Percentiles rank a stretch among this genome's conserved stretches.
These are phyloP conservation scores for Spirogloea muscicola DNA, from an alignment of 139 green algal genomes.

Conservation along the genomic window DNA sequence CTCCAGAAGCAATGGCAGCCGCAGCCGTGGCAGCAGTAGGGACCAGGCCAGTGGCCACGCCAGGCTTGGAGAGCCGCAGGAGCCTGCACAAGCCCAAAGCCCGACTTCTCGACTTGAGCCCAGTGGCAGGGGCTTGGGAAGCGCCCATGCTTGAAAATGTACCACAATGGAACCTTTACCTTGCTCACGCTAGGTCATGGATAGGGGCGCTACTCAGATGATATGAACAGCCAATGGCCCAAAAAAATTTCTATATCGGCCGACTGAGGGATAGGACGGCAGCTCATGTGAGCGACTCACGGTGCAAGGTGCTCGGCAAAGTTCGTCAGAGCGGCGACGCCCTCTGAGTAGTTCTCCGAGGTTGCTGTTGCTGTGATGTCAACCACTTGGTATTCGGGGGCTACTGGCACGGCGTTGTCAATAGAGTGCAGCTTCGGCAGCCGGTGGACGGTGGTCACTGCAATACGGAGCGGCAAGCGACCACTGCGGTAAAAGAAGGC, in stretches of 20 bases:
- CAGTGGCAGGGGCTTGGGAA: not conserved
- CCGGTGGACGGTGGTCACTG: conserved; percentile 22
- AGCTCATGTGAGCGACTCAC: not conserved
- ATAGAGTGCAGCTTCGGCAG: conserved; percentile 19
- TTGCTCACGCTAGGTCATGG: not conserved
- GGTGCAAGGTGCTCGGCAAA: conserved; percentile 19
- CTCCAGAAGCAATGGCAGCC: too few species aligned
- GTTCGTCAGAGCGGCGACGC: not conserved
- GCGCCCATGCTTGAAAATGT: not conserved
- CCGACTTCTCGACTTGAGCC: not conserved
- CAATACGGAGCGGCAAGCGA: not conserved
- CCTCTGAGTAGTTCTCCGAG: conserved; percentile 32
- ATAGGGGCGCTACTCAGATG: too few species aligned
- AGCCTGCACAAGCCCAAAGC: conserved; percentile 1
- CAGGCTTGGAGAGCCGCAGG: conserved; percentile 18
- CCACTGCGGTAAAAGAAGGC: conserved; percentile 23
- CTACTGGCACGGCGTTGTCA: conserved; percentile 14
- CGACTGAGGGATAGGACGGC: not conserved
- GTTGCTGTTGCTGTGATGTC: conserved; percentile 16
- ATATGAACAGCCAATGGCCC: not conserved
- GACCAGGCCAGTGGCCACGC: conserved; percentile 5
- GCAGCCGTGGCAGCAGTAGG: conserved; percentile 13
- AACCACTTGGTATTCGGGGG: conserved; percentile 17
- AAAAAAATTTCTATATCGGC: not conserved
- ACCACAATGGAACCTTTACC: not conserved